Base-by-base conservation (phyloP, 805 yeast species). In the Wickerhamomyces chambardii region DNA sequence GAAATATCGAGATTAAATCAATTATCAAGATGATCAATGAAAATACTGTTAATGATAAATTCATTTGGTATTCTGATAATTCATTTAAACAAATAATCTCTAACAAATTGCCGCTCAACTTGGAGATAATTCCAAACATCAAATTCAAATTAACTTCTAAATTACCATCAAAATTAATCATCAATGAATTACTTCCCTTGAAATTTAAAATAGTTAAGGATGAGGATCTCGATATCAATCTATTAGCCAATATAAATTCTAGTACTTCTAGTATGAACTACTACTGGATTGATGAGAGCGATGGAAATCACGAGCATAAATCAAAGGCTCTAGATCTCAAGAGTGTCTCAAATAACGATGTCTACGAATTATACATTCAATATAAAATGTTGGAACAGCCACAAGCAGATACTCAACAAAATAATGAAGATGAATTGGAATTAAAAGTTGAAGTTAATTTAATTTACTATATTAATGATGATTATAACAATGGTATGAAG, bases 51-150 rank as follows among this genome's bases (percentile, higher is more conserved):
- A 17, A 43, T 30, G 36, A 35, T 14, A 38, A 42, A 18, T 38
- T 41, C 31, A 12, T 30, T 6, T 51, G 52, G 53, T 8, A 25
- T 12, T 24, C 26, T 9, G 12, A 24, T 12, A 24, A 24, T 24
- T 24, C 6, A 11, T 24, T 16, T 6, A 28, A 42, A 29, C 30
- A 38, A 26, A 32, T 46, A 21, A 28, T 55, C 10, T 39, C 40
- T 10, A 35, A 45, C 4, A 16, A 15, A 2, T 38, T 41, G n/a
- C 58, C 59, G 5, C 32, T 32, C 8, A 27, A 36, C 6, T 38
- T 41, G 21, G 58, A 58, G 27, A 51, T 64, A 4, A 44, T 63
- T 7, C 71, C 73, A 6, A 46, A 56, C 4, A 50, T 60, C 0
- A 49, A 43, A 15, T 46, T 60, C 5, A 31, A 31, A 0, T 35